A percentile compares a stretch with the other conserved stretches of the same genome.
phyloP scores from a whole-genome alignment of 176 grass and related monocot species.

The Triticum timopheevii region DNA sequence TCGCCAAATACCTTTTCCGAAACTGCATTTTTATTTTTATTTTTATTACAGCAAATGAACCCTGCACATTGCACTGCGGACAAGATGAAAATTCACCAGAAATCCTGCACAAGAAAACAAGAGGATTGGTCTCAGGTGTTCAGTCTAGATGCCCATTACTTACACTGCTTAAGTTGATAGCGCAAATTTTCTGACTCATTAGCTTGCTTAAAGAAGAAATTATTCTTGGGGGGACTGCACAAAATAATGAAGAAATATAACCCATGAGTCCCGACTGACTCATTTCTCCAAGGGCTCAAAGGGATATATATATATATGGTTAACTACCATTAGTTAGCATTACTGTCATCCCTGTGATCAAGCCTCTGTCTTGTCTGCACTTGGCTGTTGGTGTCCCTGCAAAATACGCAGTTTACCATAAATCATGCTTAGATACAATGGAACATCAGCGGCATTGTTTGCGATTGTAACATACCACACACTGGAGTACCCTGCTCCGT shows the following conservation, averaged over 20 bases:
- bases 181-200: not conserved
- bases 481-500: slow-evolving; percentile 41
- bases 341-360: not conserved
- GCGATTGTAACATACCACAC: slow-evolving; percentile 37
- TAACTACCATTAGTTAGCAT: slow-evolving; percentile 18
- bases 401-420: not conserved
- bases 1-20: too few relatives aligned
- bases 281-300: not conserved
- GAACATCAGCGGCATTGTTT: not conserved
- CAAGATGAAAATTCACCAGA: not conserved
- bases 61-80: not conserved
- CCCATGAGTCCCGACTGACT: too few relatives aligned
- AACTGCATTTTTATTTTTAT: not conserved
- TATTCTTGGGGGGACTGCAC: slow-evolving; percentile 35
- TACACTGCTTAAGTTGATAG: not conserved
- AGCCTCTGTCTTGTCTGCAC: slow-evolving; percentile 44
- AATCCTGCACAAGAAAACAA: not conserved
- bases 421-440: not conserved
- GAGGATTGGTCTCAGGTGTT: not conserved
- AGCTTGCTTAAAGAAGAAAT: not conserved
- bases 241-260: not conserved
- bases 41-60: not conserved
- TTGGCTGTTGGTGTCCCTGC: slow-evolving; percentile 40
- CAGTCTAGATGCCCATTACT: not conserved
- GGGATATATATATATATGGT: not conserved